These are phyloP conservation scores for Penicillium frequentans DNA, from an alignment of 2,329 filamentous ascomycete species.

Conservation along the genomic window DNA sequence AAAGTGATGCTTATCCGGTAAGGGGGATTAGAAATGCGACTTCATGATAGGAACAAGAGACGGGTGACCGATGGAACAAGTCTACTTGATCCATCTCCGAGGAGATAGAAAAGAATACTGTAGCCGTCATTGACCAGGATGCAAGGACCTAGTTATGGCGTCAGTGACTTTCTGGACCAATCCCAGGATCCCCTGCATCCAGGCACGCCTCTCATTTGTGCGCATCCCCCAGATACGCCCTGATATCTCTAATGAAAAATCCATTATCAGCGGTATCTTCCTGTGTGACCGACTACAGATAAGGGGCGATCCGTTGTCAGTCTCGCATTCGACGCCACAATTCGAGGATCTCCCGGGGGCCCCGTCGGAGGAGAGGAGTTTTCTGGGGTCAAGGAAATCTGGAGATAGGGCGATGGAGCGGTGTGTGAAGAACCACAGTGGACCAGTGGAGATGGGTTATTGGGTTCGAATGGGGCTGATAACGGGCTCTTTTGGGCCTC, in stretches of 20 bases:
- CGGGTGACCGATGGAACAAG: neutral
- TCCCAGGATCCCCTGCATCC: neutral
- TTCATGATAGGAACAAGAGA: slow-evolving; percentile 1
- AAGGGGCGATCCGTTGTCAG: slow-evolving; percentile 1
- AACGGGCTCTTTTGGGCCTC: neutral
- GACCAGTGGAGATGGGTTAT: neutral
- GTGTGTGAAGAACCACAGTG: slow-evolving; percentile 1
- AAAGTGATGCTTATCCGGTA: slow-evolving; percentile 2
- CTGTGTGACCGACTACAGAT: slow-evolving; percentile 2
- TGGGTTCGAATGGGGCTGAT: neutral
- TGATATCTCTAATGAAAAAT: neutral
- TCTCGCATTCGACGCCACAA: neutral
- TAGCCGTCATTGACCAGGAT: neutral
- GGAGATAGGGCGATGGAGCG: slow-evolving; percentile 19
- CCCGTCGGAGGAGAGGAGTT: slow-evolving; percentile 5
- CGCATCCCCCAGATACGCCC: neutral
- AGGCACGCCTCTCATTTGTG: neutral
- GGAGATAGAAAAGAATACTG: slow-evolving; percentile 1
- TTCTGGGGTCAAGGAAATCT: slow-evolving; percentile 22
- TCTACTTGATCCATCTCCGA: slow-evolving; percentile 1
- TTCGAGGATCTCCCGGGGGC: slow-evolving; percentile 18
- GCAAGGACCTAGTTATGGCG: neutral
- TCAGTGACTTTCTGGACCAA: neutral
- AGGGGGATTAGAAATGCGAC: neutral
- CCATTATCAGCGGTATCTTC: neutral